Percentiles rank a stretch among this genome's conserved stretches.
Conservation (phyloP, 2,329 filamentous ascomycete genomes). For the Rugonectria rugulosa region DNA sequence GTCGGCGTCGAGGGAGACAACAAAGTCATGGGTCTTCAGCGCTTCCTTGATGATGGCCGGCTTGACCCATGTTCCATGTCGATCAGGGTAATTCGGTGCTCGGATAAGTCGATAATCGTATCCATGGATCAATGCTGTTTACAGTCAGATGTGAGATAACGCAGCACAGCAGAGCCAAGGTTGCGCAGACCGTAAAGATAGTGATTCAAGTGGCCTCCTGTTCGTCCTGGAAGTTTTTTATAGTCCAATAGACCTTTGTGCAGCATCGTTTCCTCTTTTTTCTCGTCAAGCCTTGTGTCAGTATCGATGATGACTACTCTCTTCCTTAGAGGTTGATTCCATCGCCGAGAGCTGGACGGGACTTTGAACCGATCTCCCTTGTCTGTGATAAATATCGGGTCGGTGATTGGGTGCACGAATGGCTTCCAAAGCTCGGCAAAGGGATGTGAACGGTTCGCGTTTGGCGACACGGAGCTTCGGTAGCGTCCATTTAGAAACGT, state of each 20-base stretch:
- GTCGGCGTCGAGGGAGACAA: slow-evolving; percentile 7
- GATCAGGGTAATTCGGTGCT: background rate
- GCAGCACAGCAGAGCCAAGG: background rate
- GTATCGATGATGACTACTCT: slow-evolving; percentile 55
- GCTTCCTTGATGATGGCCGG: slow-evolving; percentile 2
- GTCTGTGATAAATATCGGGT: background rate
- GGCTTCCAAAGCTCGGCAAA: slow-evolving; percentile 1
- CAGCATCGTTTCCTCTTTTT: background rate
- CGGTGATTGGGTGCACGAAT: background rate
- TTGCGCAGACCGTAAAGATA: slow-evolving; percentile 49
- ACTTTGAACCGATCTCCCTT: background rate
- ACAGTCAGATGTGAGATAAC: slow-evolving; percentile 24
- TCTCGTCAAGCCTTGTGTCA: slow-evolving; percentile 50
- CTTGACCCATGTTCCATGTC: slow-evolving; percentile 9
- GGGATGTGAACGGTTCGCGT: background rate
- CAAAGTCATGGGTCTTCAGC: slow-evolving; percentile 8
- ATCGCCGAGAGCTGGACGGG: slow-evolving; percentile 27
- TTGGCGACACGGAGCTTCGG: background rate
- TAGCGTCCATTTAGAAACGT: background rate
- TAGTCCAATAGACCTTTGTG: slow-evolving; percentile 41
- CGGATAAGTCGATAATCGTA: slow-evolving; percentile 11
- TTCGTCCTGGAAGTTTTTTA: slow-evolving; percentile 45
- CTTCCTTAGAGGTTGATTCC: slow-evolving; percentile 46
- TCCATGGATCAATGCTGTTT: slow-evolving; percentile 50
- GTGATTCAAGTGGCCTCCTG: slow-evolving; percentile 53